Base-by-base conservation (phyloP, 345 rosid genomes). In the Nephelium lappaceum region DNA sequence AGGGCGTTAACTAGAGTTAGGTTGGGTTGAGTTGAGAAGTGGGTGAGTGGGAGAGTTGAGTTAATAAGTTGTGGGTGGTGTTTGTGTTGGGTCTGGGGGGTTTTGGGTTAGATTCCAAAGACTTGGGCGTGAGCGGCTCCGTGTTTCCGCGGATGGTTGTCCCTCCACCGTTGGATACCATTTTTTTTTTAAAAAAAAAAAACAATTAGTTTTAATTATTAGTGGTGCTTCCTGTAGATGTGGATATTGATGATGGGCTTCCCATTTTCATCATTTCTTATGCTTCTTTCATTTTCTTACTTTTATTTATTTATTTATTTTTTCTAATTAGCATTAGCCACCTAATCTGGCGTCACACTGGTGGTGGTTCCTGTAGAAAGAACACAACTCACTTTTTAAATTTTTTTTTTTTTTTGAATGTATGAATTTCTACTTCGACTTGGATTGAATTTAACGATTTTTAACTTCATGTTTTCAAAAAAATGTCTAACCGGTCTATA, bases 121-220 rank as follows among this genome's bases (percentile, higher is more conserved):
- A 80, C 82, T 75, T 92, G 92, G 97, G 93, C 85, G 80, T 57
- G 69, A 86, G 90, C 99, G 96, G 97, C 91, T 93, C 92, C 97
- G 95, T 89, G 93, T 95, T 87, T 90, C 97, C 98, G 99, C 99
- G 88, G 69, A 83, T 87, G 90, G 89, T 82, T 83, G 76, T 86
- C 82, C 77, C 92, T 87, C 88, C 86, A 67, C 97, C 99, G 89
- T 88, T 80, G 84, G 90, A 89, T 92, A 85, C 64, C 72, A 62
- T 77, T 42, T 61, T 57, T 42, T 39, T 66, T 31, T 18, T 36
- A 0, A 25, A 24, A 2, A 43, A 43, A 9, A 43, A 43, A 4
- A 4, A 43, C 5, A 43, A 45, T 7, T 45, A 45, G 12, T 7
- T 10, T 21, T 47, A 6, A 3, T 27, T 31, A 45, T 31, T 51